These are phyloP conservation scores for Histomonas meleagridis DNA, from an alignment of 208 protist species.

Conservation along the genomic window DNA sequence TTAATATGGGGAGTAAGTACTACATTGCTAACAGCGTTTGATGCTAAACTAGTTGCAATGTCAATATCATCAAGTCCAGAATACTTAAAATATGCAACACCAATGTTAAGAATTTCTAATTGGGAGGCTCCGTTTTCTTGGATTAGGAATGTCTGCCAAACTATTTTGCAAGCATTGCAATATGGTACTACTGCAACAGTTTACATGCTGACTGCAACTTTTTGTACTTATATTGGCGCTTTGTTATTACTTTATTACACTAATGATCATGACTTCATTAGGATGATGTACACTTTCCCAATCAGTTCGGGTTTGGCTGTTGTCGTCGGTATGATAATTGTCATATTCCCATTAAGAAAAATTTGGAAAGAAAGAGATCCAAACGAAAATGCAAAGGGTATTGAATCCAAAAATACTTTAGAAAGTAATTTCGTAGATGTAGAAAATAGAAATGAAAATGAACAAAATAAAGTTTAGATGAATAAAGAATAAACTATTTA, in stretches of 20 bases:
- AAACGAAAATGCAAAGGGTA: too few species aligned
- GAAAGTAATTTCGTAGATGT: too few species aligned
- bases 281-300: not conserved
- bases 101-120: not conserved
- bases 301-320: not conserved
- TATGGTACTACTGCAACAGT: not conserved
- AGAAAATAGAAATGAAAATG: too few species aligned
- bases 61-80: not conserved
- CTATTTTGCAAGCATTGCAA: not conserved
- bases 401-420: too few species aligned
- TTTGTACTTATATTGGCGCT: too few species aligned
- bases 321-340: not conserved
- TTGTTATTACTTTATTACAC: slow-evolving; percentile 28
- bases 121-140: not conserved
- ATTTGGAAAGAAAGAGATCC: not conserved
- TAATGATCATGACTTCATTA: not conserved
- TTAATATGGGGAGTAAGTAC: not conserved
- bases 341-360: not conserved
- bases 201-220: not conserved
- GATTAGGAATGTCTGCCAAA: not conserved
- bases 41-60: not conserved
- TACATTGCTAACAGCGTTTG: not conserved
- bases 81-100: not conserved
- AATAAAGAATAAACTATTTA: too few species aligned
- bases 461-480: too few species aligned